A percentile compares a stretch with the other conserved stretches of the same genome.
phyloP scores from a whole-genome alignment of 139 green algal genomes.

The Chlorella sorokiniana region DNA sequence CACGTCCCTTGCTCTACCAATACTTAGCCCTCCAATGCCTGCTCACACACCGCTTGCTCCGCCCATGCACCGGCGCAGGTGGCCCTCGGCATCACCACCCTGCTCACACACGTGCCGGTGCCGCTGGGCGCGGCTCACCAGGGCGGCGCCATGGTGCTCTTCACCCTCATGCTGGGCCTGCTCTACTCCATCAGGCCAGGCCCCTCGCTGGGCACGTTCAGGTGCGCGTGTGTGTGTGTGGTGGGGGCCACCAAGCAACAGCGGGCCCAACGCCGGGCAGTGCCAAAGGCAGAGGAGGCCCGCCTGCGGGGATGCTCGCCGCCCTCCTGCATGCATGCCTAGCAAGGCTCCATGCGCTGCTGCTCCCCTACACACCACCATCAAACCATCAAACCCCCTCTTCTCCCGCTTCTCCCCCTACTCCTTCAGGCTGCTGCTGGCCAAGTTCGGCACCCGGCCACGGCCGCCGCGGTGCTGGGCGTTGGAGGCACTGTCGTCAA shows the following conservation, averaged over 20 bases:
- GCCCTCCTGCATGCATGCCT: neutral
- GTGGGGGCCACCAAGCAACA: neutral
- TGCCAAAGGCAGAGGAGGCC: too few relatives aligned
- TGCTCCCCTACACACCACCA: neutral
- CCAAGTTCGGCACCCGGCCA: constrained; percentile 29
- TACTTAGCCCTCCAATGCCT: too few relatives aligned
- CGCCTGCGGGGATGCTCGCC: neutral
- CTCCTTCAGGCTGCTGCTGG: constrained; percentile 16
- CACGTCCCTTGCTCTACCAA: too few relatives aligned
- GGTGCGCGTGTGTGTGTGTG: neutral
- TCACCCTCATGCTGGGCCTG: constrained; percentile 81
- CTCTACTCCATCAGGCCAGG: constrained; percentile 69
- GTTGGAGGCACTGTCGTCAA: constrained; percentile 28
- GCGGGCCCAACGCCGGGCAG: too few relatives aligned
- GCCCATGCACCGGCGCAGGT: constrained; percentile 62
- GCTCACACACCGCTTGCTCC: neutral
- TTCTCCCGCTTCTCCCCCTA: neutral
- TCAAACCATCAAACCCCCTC: neutral
- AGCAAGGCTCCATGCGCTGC: too few relatives aligned
- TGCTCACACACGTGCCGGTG: constrained; percentile 91
- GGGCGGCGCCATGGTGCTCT: constrained; percentile 88
- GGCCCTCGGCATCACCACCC: constrained; percentile 76
- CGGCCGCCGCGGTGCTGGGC: constrained; percentile 23
- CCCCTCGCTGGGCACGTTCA: constrained; percentile 33
- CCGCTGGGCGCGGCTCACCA: constrained; percentile 86